Base-by-base conservation (phyloP, 2,329 filamentous ascomycete species). In the Fusarium nurragi region DNA sequence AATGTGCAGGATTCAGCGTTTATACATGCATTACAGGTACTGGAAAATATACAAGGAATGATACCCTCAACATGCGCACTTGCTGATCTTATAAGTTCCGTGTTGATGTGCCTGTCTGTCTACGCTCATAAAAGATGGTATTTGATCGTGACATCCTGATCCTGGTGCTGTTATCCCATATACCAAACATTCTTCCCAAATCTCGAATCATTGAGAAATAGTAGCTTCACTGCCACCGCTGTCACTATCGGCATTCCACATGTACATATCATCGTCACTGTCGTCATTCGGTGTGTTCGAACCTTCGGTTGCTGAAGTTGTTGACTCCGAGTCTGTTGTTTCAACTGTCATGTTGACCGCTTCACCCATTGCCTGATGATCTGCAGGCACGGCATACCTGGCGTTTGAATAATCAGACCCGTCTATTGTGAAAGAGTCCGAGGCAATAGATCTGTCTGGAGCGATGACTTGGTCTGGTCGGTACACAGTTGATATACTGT, bases 401-500 rank as follows among this genome's bases (percentile, higher is more conserved):
- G 79, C 80, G 11, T 76, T 71, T 3, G 73, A 63, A 26, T 77
- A 79, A 1, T 76, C 77, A 6, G 68, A 60, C 3, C 67, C 70
- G 7, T 71, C 74, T 4, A 67, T 62, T 0, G 73, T 72, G 47
- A 80, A 80, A n/a, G 71, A 57, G 56, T 80, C 79, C 1, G 78
- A 77, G 16, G 54, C 61, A 12, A 77, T 65, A 1, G 76, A 77
- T 1, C 61, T 71, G 41, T 75, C 73, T 30, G 77, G 77, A 6
- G 73, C 70, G 32, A 79, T 74, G 45, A 80, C 74, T 12, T 64
- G 68, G 21, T 71, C 66, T 4, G 67, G 68, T 21, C 68, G 62
- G 36, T 75, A 77, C 12, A 77, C 73, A 2, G 75, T 79, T n/a
- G 77, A 78, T 25, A 75, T 72, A 40, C 78, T 77, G 38, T 79